Base-by-base conservation (phyloP, 257 asterid genomes). In the Misopates orontium region DNA sequence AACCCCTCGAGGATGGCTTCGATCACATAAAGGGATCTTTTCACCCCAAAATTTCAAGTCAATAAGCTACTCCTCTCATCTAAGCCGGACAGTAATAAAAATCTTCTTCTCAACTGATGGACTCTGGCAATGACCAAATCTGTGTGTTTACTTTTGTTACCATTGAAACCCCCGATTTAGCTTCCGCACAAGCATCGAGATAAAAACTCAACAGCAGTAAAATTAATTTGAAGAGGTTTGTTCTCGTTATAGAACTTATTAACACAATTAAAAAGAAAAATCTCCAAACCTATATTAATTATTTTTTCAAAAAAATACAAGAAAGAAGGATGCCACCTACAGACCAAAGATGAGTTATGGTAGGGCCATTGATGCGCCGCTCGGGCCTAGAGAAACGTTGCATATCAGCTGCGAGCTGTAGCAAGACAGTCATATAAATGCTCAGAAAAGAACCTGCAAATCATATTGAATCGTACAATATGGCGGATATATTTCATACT, bases 321-420 rank as follows among this genome's bases (percentile, higher is more conserved):
- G 28, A 66, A 24, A 52, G 57, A 53, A 60, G 55, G 54, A 69
- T 45, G 45, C 21, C 53, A 64, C 28, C 44, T 49, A 76, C 87
- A 62, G 66, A 93, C 99, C 99, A 94, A 75, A 94, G 92, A 86
- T 94, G 99, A 59, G 96, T 94, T 68, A 94, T 84, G 47, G 96
- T 90, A 69, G 99, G 99, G 52, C 99, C 99, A 77, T 94, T 94
- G 79, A 94, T 84, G 68, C 96, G 96, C 49, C 97, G 79, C 81
- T 94, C 99, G 3, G 96, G 97, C 87, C 99, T 86, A 44, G 99
- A 94, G 83, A 90, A 94, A 24, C 99, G 95, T 73, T 94, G 97
- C 97, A 90, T 94, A 64, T 90, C 99, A 66, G 95, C 95, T 68
- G 99, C 99, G 64, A 90, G 84, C 99, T 90, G 96, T 74, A 78